A percentile compares a stretch with the other conserved stretches of the same genome.
These are phyloP conservation scores for Phlebiopsis flavidoalba DNA, from an alignment of 768 basidiomycete species.

Conservation along the genomic window DNA sequence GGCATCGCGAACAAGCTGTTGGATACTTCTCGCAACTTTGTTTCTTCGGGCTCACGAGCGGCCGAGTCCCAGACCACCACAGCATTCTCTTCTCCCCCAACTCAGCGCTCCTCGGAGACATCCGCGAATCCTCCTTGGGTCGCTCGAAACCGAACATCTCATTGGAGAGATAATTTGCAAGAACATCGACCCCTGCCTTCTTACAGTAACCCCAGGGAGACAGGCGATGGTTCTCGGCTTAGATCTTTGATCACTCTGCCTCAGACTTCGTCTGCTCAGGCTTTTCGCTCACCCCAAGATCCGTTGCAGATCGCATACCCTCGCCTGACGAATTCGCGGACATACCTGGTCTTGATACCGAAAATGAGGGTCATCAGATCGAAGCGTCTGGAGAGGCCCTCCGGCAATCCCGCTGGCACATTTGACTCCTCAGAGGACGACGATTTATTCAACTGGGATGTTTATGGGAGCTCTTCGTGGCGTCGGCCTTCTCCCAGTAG, in stretches of 20 bases:
- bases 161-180: constrained; percentile 1
- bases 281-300: background rate
- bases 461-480: too few relatives aligned
- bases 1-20: constrained; percentile 9
- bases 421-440: background rate
- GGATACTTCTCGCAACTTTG: constrained; percentile 1
- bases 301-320: background rate
- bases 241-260: background rate
- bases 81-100: background rate
- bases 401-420: background rate
- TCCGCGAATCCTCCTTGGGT: background rate
- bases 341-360: background rate
- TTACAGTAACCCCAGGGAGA: background rate
- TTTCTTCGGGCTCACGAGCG: background rate
- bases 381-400: background rate
- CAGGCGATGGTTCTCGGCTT: background rate
- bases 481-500: too few relatives aligned
- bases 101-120: background rate
- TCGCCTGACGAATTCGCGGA: background rate
- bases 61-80: background rate
- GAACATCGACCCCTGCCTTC: background rate
- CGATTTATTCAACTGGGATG: background rate
- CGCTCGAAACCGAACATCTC: background rate
- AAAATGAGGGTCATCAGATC: background rate
- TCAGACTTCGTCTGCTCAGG: background rate